Evolutionary conservation across 2,329 filamentous ascomycete genomes (phyloP).

Genomic region (Colletotrichum cereale): DNA sequence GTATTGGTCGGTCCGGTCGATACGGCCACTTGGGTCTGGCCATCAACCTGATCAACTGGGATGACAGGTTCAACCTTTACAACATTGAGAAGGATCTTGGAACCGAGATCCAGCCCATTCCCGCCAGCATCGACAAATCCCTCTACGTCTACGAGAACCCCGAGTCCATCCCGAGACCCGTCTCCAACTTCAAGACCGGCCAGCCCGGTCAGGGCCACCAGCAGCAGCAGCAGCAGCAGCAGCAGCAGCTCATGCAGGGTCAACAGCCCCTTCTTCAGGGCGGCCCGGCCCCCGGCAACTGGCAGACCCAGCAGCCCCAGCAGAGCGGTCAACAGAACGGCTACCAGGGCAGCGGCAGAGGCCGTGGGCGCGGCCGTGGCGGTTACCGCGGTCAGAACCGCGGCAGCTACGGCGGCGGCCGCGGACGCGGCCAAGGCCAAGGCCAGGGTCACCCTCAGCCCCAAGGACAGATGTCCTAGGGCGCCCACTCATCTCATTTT

Average conservation of each 20-base stretch:
- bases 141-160: slow-evolving; percentile 98
- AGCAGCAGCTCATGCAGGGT: slow-evolving; percentile 42
- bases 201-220: slow-evolving; percentile 46
- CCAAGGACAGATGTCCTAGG: slow-evolving; percentile 47
- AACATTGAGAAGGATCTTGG: slow-evolving; percentile 98
- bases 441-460: slow-evolving; percentile 42
- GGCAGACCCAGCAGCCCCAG: slow-evolving; percentile 48
- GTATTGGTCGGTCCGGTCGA: slow-evolving; percentile 96
- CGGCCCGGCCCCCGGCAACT: slow-evolving; percentile 45
- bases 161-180: slow-evolving; percentile 90
- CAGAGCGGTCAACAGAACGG: slow-evolving; percentile 46
- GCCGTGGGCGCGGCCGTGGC: slow-evolving; percentile 44
- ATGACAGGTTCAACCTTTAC: slow-evolving; percentile 98
- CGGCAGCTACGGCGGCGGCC: slow-evolving; percentile 26
- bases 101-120: slow-evolving; percentile 98
- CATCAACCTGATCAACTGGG: slow-evolving; percentile 99
- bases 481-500: slow-evolving; percentile 42
- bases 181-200: slow-evolving; percentile 61
- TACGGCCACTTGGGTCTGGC: slow-evolving; percentile 97
- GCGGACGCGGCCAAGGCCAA: slow-evolving; percentile 35
- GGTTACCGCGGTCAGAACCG: slow-evolving; percentile 41
- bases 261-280: slow-evolving; percentile 44
- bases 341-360: slow-evolving; percentile 49
- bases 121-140: slow-evolving; percentile 93
- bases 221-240: slow-evolving; percentile 42